Evolutionary conservation across 148 eudicot species (phyloP).

Genomic region (Heliosperma pusillum): DNA sequence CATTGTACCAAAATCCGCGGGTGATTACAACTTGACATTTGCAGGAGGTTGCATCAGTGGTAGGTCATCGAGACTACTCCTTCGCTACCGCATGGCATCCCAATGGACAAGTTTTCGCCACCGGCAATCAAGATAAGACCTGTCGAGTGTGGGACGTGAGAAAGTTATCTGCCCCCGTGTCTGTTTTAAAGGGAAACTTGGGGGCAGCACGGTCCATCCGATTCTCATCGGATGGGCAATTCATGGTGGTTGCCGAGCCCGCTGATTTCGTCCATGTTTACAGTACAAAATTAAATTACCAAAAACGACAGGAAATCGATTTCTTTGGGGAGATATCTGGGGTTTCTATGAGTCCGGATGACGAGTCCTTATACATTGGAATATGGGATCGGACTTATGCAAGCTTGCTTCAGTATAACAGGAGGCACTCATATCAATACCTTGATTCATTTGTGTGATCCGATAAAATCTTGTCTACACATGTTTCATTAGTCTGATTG

Average conservation of each 20-base stretch:
- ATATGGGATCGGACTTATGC: constrained; percentile 93
- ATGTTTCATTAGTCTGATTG: constrained; percentile 5
- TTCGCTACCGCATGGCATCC: constrained; percentile 97
- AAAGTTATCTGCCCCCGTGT: constrained; percentile 44
- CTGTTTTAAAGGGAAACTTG: constrained; percentile 72
- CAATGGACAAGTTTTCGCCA: constrained; percentile 61
- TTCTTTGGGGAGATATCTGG: constrained; percentile 95
- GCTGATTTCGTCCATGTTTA: constrained; percentile 88
- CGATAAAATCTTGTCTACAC: neutral
- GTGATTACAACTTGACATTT: neutral
- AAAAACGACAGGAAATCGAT: constrained; percentile 71
- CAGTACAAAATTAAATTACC: constrained; percentile 43
- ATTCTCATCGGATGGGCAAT: constrained; percentile 77
- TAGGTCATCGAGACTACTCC: constrained; percentile 76
- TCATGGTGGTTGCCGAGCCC: constrained; percentile 79
- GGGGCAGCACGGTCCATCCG: constrained; percentile 82
- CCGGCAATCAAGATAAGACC: constrained; percentile 91
- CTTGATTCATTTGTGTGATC: constrained; percentile 60
- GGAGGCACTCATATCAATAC: constrained; percentile 48
- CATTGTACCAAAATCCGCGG: too few relatives aligned
- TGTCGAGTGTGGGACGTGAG: constrained; percentile 85
- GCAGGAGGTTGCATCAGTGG: constrained; percentile 43
- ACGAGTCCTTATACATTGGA: constrained; percentile 71
- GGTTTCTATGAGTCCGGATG: constrained; percentile 77
- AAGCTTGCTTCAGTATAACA: constrained; percentile 76